Evolutionary conservation across 2,329 filamentous ascomycete species (phyloP), one percentile per base, ranked within the genome.

Genomic region (Claviceps monticola): DNA sequence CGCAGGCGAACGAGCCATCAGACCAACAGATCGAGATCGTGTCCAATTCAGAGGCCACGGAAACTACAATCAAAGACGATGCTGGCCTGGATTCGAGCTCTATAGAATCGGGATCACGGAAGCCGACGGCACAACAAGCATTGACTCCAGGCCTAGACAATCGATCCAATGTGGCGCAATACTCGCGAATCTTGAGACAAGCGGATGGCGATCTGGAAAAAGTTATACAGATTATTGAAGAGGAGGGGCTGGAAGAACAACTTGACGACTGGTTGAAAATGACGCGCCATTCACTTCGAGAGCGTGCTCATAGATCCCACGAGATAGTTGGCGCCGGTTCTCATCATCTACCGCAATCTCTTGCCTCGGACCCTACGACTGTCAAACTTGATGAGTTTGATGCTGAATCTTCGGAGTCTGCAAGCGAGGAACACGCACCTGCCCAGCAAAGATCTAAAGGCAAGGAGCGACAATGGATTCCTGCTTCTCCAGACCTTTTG

Each of bases 171-270:
- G 57, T 67, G 7, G 57, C 61, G 38, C 64, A 67, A n/a, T 68
- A 66, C 51, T 68, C 75, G 57, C 72, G 70, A 51, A 81, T 78
- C 39, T 83, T 80, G 64, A 71, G 74, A 43, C 76, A 77, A 51
- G 80, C 80, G 1, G 73, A 74, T 44, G 81, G 81, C 4, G 74
- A 84, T 57, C 74, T 74, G 0, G 71, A 76, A 38, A 74, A 72
- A 53, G 79, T 86, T 26, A 57, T 83, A 3, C 69, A 73, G 42
- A 79, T 86, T 21, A 80, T 84, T 36, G 73, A 76, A 41, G 74
- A 79, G 39, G 80, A 84, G 57, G 73, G 75, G 4, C 71, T 79
- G 2, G 71, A 77, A 51, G 76, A 79, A 11, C 74, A 76, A 48
- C 71, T 86, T 37, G 69, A 71, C 11, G 79, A 80, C 62, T 79